Percentiles rank a stretch among this genome's conserved stretches.
These are phyloP conservation scores for Penicillium fuscoglaucum DNA, from an alignment of 2,329 filamentous ascomycete genomes.

Conservation along the genomic window DNA sequence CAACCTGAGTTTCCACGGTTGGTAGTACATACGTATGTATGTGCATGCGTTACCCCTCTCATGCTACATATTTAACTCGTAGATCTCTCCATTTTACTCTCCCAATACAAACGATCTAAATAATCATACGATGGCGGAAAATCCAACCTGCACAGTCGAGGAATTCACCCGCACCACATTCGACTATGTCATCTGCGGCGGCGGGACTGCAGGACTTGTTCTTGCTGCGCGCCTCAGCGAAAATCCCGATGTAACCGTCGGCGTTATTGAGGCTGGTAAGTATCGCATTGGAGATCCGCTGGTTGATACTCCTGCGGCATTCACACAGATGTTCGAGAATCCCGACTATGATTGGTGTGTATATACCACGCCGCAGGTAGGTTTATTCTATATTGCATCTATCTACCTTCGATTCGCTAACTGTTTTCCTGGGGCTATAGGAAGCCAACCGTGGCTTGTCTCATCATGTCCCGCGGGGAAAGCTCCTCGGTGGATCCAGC, in stretches of 20 bases:
- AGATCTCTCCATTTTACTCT: too few relatives aligned
- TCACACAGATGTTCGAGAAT: slow-evolving; percentile 29
- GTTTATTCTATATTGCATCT: background rate
- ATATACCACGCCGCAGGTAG: slow-evolving; percentile 31
- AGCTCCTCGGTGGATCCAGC: slow-evolving; percentile 37
- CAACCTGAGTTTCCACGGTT: background rate
- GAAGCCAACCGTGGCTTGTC: slow-evolving; percentile 15
- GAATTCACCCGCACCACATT: slow-evolving; percentile 19
- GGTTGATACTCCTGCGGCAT: slow-evolving; percentile 29
- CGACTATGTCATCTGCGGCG: slow-evolving; percentile 50
- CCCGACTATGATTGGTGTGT: slow-evolving; percentile 41
- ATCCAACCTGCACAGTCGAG: slow-evolving; percentile 12
- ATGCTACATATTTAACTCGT: background rate
- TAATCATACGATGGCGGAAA: background rate
- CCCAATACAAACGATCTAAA: background rate
- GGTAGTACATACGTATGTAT: background rate
- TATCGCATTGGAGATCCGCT: slow-evolving; percentile 31
- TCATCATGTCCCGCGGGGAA: slow-evolving; percentile 34
- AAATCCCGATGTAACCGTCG: slow-evolving; percentile 42
- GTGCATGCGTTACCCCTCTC: background rate
- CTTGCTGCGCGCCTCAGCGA: slow-evolving; percentile 47
- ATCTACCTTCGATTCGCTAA: background rate
- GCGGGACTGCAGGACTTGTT: slow-evolving; percentile 55
- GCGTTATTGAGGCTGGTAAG: slow-evolving; percentile 48
- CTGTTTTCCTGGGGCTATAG: slow-evolving; percentile 10